These are phyloP conservation scores for Trematosphaeria pertusa DNA, from an alignment of 2,329 filamentous ascomycete genomes.

Conservation along the genomic window DNA sequence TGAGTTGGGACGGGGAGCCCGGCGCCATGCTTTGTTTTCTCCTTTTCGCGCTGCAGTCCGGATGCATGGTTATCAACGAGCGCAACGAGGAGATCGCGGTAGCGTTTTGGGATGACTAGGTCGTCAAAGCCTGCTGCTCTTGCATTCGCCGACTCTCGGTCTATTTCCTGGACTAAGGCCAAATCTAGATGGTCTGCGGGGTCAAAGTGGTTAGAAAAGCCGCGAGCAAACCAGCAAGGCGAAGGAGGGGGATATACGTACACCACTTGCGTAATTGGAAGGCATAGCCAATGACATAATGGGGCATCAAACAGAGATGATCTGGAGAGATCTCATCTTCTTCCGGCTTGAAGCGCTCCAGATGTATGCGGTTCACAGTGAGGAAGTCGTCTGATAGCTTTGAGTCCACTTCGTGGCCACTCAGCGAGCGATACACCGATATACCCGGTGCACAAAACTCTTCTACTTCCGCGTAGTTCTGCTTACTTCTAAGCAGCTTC, in stretches of 20 bases:
- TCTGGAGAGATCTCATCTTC: background rate
- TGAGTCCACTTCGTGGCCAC: constrained; percentile 6
- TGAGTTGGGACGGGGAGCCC: background rate
- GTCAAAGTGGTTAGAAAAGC: too few species aligned
- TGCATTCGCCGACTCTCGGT: constrained; percentile 5
- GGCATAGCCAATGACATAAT: constrained; percentile 9
- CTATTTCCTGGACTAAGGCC: constrained; percentile 11
- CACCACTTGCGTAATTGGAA: constrained; percentile 15
- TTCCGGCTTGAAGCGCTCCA: constrained; percentile 1
- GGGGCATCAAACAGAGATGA: constrained; percentile 8
- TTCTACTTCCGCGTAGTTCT: background rate
- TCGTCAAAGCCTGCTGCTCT: constrained; percentile 13
- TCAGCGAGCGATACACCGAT: background rate
- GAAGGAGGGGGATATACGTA: too few species aligned
- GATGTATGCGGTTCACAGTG: background rate
- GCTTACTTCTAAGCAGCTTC: constrained; percentile 4
- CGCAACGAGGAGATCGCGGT: constrained; percentile 42
- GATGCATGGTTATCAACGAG: constrained; percentile 34
- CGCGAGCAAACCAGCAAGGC: too few species aligned
- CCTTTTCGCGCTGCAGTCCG: constrained; percentile 19
- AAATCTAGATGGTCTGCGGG: constrained; percentile 8
- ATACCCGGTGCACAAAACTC: background rate
- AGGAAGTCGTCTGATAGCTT: constrained; percentile 4
- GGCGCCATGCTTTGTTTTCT: constrained; percentile 3
- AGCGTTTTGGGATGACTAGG: constrained; percentile 34